Base-by-base conservation (phyloP, 345 rosid species). In the Citrus trifoliata region DNA sequence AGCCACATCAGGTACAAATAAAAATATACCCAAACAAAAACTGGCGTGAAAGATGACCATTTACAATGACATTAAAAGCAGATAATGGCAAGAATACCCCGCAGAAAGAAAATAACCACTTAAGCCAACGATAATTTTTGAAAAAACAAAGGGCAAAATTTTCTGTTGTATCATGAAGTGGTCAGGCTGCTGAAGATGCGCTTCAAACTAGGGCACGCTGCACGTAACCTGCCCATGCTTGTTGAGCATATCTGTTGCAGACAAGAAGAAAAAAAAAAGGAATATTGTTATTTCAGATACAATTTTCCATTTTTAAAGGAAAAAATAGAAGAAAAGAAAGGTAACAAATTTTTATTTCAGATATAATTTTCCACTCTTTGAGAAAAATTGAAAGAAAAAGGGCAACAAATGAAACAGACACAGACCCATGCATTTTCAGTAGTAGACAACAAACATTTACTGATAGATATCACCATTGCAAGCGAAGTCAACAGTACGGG, bases 131-230 rank as follows among this genome's bases (percentile, higher is more conserved):
- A 46, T 4, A 13, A 46, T 3, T 55, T 7, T 5, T 21, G 22
- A 22, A 51, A 18, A 40, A 51, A 72, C 19, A 30, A 10, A 37
- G 28, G 21, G 8, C 28, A 69, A 76, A 55, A 67, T 8, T 73
- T 67, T 22, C 6, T 25, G 71, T 40, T 42, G 19, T 48, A 58
- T 80, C 76, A 82, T 10, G 77, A 16, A 51, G 84, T 73, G 16
- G 79, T 76, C 76, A 80, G 75, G 89, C 93, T 89, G 82, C 90
- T 88, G 76, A 85, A 95, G 77, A 93, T 87, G 5, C 98, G 95
- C 90, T 93, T 95, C 89, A 95, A 80, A 87, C 97, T 93, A 4
- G 91, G 95, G 70, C 93, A 90, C 9, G 85, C 88, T 32, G 78
- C 59, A 9, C 98, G 93, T 73, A 93, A 83, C 80, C 80, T 86